phyloP scores from a whole-genome alignment of 371 early-diverging fungal genomes.

The Zopfochytrium polystomum region DNA sequence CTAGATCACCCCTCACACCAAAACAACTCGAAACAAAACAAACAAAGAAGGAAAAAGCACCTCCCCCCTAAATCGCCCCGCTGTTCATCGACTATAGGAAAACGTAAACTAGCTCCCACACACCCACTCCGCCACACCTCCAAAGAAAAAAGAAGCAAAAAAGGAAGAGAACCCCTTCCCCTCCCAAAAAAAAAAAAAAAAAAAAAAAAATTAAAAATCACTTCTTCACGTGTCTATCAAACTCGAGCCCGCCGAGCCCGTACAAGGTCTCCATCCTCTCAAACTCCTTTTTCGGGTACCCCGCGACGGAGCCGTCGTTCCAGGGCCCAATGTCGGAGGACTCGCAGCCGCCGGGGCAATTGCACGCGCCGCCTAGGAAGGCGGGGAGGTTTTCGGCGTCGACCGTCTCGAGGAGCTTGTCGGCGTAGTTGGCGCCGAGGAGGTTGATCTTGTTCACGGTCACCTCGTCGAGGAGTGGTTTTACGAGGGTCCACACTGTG shows the following conservation, averaged over 20 bases:
- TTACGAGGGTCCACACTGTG: slow-evolving; percentile 60
- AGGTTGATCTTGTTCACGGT: slow-evolving; percentile 62
- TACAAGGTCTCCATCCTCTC: slow-evolving; percentile 32
- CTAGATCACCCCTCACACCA: no score
- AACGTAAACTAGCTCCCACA: no score
- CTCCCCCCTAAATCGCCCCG: no score
- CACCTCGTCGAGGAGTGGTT: slow-evolving; percentile 63
- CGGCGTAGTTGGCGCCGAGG: slow-evolving; percentile 52
- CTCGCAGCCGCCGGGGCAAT: slow-evolving; percentile 33
- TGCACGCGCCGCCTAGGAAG: slow-evolving; percentile 59
- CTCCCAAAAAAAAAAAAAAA: background rate
- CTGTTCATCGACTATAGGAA: no score
- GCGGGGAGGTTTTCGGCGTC: slow-evolving; percentile 56
- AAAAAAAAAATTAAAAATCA: background rate
- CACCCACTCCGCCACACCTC: no score
- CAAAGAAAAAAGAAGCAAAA: slow-evolving; percentile 10
- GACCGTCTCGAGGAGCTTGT: slow-evolving; percentile 49
- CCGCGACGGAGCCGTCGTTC: slow-evolving; percentile 46
- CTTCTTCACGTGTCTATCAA: slow-evolving; percentile 23
- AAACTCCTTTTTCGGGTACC: slow-evolving; percentile 41
- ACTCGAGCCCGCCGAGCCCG: slow-evolving; percentile 17
- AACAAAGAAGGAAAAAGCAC: no score
- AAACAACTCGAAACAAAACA: no score
- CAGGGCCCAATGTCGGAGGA: slow-evolving; percentile 47
- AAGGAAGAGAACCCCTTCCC: background rate